Percentiles rank a stretch among this genome's conserved stretches.
phyloP scores from a whole-genome alignment of 169 alveolate species.

The Cyclospora cayetanensis region DNA sequence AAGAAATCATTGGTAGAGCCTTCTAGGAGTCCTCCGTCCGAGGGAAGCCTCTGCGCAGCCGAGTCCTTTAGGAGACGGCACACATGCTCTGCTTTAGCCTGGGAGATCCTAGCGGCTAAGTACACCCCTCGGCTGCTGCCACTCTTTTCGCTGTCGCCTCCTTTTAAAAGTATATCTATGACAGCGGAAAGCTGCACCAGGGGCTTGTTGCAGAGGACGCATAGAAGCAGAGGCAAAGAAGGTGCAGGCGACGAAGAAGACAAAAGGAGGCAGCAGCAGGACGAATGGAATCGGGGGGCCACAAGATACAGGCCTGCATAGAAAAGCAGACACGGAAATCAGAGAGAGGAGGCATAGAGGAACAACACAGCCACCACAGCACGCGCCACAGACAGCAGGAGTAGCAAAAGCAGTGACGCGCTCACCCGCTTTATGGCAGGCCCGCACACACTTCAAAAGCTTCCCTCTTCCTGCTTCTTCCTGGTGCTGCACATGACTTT shows the following conservation, averaged over 20 bases:
- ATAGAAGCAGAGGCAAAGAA: neutral
- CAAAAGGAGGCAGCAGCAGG: slow-evolving; percentile 24
- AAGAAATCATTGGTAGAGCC: neutral
- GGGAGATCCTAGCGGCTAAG: neutral
- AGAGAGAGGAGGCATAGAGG: too few relatives aligned
- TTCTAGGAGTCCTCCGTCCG: neutral
- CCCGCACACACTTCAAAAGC: neutral
- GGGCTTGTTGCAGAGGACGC: slow-evolving; percentile 5
- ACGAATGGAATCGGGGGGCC: neutral
- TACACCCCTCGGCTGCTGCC: slow-evolving; percentile 28
- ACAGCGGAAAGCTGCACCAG: slow-evolving; percentile 12
- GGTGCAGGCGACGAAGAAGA: neutral
- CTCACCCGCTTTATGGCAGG: neutral
- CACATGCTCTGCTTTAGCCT: neutral
- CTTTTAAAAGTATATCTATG: neutral
- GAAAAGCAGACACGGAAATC: too few relatives aligned
- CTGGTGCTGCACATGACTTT: too few relatives aligned
- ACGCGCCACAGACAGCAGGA: neutral
- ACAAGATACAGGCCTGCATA: neutral
- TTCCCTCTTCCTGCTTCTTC: slow-evolving; percentile 16
- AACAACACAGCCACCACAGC: neutral
- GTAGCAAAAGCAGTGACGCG: neutral
- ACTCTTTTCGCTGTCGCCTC: slow-evolving; percentile 24
- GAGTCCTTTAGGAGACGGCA: neutral
- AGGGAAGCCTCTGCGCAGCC: neutral